Conservation (phyloP, 2,329 filamentous ascomycete genomes). For the Phaeophleospora eucalypticola region DNA sequence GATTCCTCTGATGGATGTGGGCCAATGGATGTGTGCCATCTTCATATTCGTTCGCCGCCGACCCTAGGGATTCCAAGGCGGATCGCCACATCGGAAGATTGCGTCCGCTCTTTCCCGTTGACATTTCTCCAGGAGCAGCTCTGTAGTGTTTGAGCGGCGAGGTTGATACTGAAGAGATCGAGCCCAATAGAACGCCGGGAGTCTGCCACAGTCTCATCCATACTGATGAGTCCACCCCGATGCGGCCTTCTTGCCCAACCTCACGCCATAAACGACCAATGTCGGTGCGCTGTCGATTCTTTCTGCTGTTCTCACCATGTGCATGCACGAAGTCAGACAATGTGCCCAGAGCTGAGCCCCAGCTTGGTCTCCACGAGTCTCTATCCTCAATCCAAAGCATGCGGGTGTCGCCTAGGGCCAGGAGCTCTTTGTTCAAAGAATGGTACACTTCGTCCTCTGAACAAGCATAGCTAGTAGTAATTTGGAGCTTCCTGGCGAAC, state of each 20-base stretch:
- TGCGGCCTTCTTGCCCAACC: neutral
- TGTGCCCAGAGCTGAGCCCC: no score
- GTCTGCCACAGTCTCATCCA: neutral
- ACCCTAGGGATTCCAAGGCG: neutral
- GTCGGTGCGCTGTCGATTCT: neutral
- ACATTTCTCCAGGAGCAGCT: neutral
- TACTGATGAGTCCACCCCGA: neutral
- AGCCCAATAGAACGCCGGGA: neutral
- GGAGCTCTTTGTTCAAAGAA: no score
- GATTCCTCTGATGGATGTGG: slow-evolving; percentile 1
- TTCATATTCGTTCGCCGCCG: neutral
- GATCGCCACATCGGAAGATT: neutral
- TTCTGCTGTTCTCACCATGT: no score
- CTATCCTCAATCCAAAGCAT: no score
- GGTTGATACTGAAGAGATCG: neutral
- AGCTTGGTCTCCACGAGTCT: no score
- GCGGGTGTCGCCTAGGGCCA: no score
- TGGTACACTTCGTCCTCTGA: no score
- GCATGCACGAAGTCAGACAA: no score
- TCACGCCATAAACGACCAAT: neutral
- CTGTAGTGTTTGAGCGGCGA: neutral
- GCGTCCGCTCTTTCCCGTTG: neutral
- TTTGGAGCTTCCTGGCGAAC: no score
- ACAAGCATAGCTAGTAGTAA: no score
- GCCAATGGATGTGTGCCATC: neutral